These are phyloP conservation scores for Cyberlindnera veronae DNA, from an alignment of 805 yeast genomes.

Conservation along the genomic window DNA sequence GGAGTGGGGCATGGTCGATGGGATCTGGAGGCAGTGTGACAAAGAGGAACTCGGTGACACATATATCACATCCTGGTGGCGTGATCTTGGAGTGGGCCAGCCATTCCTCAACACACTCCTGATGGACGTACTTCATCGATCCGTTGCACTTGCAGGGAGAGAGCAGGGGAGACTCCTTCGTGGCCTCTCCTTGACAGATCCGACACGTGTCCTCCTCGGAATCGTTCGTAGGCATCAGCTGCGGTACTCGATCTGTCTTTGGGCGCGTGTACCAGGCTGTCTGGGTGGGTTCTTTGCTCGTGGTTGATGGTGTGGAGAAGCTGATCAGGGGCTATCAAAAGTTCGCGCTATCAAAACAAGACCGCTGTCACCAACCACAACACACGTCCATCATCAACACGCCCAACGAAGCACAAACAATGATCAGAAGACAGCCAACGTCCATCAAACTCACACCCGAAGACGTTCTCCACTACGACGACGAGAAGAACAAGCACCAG, in stretches of 20 bases:
- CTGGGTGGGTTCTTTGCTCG: too few relatives aligned
- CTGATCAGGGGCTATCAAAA: too few relatives aligned
- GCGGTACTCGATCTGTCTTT: too few relatives aligned
- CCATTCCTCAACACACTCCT: constrained; percentile 90
- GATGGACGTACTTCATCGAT: constrained; percentile 88
- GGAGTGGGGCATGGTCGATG: constrained; percentile 63
- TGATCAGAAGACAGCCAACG: constrained; percentile 74
- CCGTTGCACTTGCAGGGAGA: constrained; percentile 96
- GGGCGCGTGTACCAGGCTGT: too few relatives aligned
- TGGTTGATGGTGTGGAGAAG: too few relatives aligned
- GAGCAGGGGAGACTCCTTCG: constrained; percentile 70
- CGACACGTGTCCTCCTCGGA: constrained; percentile 85
- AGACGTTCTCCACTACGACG: constrained; percentile 44
- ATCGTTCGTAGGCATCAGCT: too few relatives aligned
- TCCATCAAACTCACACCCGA: constrained; percentile 63
- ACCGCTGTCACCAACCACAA: too few relatives aligned
- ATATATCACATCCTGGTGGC: constrained; percentile 77
- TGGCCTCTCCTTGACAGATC: constrained; percentile 91
- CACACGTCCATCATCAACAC: too few relatives aligned
- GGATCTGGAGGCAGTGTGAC: constrained; percentile 57
- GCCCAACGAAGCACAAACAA: too few relatives aligned
- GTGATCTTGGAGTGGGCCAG: constrained; percentile 48
- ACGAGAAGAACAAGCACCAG: constrained; percentile 21
- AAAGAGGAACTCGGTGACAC: constrained; percentile 71
- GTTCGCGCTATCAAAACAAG: too few relatives aligned